These are phyloP conservation scores for Mytilinidion resinicola DNA, from an alignment of 495 filamentous ascomycete genomes.

Conservation along the genomic window DNA sequence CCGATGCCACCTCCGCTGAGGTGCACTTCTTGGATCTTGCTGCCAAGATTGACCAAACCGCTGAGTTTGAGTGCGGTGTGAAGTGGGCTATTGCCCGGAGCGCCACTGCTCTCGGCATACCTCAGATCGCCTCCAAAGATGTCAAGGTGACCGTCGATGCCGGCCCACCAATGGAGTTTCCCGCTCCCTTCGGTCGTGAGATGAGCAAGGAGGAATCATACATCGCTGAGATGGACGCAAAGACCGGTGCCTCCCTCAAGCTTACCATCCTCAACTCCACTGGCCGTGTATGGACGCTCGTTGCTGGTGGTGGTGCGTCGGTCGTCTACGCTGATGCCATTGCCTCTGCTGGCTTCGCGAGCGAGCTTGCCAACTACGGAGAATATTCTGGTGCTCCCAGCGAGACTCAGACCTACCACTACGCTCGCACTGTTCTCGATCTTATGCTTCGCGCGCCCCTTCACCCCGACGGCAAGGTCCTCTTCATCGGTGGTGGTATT, in stretches of 20 bases:
- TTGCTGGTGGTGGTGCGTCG: slow-evolving; percentile 98
- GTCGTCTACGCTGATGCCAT: slow-evolving; percentile 99
- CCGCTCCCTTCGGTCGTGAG: slow-evolving; percentile 97
- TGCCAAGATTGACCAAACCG: slow-evolving; percentile 97
- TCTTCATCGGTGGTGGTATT: slow-evolving; percentile 99
- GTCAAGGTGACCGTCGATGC: slow-evolving; percentile 88
- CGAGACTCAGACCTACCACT: slow-evolving; percentile 97
- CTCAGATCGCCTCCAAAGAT: slow-evolving; percentile 46
- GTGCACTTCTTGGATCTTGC: slow-evolving; percentile 98
- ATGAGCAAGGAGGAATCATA: slow-evolving; percentile 97
- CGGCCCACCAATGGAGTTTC: slow-evolving; percentile 97
- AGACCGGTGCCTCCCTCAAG: slow-evolving; percentile 98
- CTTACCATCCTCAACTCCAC: slow-evolving; percentile 87
- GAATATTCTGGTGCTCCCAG: slow-evolving; percentile 99
- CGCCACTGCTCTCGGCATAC: slow-evolving; percentile 76
- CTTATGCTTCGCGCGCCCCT: slow-evolving; percentile 91
- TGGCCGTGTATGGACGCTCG: slow-evolving; percentile 95
- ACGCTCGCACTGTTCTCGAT: slow-evolving; percentile 92
- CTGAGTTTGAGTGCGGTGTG: slow-evolving; percentile 97
- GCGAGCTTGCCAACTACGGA: slow-evolving; percentile 97
- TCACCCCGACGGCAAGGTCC: slow-evolving; percentile 85
- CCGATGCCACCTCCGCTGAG: slow-evolving; percentile 79
- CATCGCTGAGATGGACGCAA: slow-evolving; percentile 96
- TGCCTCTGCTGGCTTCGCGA: slow-evolving; percentile 89
- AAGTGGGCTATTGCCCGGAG: slow-evolving; percentile 97